These are phyloP conservation scores for Vigna reflexopilosa DNA, from an alignment of 306 rosid species.

Conservation along the genomic window DNA sequence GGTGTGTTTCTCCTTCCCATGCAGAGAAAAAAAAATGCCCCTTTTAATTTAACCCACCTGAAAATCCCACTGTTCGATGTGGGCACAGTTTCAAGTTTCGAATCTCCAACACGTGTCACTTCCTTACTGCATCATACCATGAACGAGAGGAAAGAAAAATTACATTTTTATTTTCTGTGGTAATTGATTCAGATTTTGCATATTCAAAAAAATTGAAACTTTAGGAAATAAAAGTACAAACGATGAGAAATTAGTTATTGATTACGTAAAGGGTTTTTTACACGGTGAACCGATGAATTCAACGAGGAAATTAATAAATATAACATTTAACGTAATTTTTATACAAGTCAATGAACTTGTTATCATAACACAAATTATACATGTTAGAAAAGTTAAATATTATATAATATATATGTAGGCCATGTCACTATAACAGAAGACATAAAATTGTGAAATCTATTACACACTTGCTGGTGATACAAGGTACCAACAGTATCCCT, in stretches of 20 bases:
- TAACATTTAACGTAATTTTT: no score
- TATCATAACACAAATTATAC: neutral
- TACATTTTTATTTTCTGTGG: no score
- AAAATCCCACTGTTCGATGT: neutral
- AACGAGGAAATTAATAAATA: neutral
- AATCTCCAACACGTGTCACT: slow-evolving; percentile 35
- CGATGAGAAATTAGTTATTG: no score
- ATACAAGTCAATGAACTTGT: no score
- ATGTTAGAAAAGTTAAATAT: neutral
- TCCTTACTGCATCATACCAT: neutral
- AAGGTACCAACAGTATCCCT: neutral
- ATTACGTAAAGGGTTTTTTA: no score
- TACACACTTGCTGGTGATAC: slow-evolving; percentile 6
- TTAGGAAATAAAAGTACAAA: no score
- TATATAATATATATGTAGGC: neutral
- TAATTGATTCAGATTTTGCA: no score
- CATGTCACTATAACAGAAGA: neutral
- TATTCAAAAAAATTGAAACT: no score
- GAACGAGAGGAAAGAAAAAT: no score
- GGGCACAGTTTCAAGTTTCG: slow-evolving; percentile 6
- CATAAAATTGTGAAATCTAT: neutral
- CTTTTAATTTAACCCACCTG: slow-evolving; percentile 33
- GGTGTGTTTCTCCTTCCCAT: neutral
- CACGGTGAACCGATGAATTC: neutral
- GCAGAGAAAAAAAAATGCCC: neutral